phyloP scores from a whole-genome alignment of 2,329 filamentous ascomycete genomes.

The Penicillium capsulatum region DNA sequence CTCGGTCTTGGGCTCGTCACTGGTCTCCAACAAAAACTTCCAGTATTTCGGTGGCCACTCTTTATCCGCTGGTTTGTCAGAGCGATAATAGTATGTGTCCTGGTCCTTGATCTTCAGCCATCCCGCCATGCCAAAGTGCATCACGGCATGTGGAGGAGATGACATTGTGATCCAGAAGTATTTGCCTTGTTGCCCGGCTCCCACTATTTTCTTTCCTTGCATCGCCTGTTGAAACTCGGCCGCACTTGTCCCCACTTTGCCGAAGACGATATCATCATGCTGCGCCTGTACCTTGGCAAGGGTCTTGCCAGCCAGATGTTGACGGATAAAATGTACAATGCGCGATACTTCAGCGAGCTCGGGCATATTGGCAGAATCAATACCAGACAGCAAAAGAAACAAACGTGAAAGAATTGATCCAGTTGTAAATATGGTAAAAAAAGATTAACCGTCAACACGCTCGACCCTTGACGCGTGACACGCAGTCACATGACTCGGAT shows the following conservation, averaged over 20 bases:
- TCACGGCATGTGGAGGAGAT: conserved; percentile 75
- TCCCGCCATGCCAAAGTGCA: conserved; percentile 76
- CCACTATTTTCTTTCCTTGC: conserved; percentile 66
- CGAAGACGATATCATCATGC: conserved; percentile 81
- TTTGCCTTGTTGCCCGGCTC: conserved; percentile 84
- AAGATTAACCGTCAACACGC: not conserved
- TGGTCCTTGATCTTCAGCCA: conserved; percentile 86
- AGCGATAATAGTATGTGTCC: conserved; percentile 75
- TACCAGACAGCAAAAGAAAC: conserved; percentile 1
- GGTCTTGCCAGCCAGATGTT: conserved; percentile 77
- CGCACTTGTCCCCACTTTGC: conserved; percentile 80
- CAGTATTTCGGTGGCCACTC: conserved; percentile 85
- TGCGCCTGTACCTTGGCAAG: conserved; percentile 66
- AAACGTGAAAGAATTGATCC: too few species aligned
- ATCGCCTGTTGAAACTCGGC: conserved; percentile 69
- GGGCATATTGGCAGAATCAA: conserved; percentile 37
- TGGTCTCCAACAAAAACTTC: conserved; percentile 76
- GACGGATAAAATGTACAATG: conserved; percentile 77
- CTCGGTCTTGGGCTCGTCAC: conserved; percentile 57
- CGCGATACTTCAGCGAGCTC: conserved; percentile 66
- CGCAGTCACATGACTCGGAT: conserved; percentile 26
- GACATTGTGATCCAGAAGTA: conserved; percentile 90
- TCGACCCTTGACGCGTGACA: conserved; percentile 10
- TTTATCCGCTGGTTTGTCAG: conserved; percentile 53
- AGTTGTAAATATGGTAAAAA: not conserved